Percentiles rank a stretch among this genome's conserved stretches.
These are phyloP conservation scores for Mortierella hygrophila DNA, from an alignment of 192 early-diverging fungal genomes.

Conservation along the genomic window DNA sequence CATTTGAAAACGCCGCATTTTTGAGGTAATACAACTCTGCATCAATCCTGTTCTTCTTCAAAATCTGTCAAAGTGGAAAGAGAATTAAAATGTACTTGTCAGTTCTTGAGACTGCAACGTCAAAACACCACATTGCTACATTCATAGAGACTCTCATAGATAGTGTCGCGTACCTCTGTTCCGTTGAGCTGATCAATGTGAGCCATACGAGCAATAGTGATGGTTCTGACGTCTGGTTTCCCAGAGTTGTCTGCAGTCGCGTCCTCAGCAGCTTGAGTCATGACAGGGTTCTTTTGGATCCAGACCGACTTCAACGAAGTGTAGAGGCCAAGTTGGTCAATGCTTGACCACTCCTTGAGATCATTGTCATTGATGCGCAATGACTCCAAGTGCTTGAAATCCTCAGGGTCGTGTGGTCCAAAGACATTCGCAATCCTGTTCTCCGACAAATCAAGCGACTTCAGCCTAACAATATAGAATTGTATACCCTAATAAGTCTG, in stretches of 20 bases:
- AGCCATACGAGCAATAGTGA: constrained; percentile 60
- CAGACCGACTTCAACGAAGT: constrained; percentile 53
- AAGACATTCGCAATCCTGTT: constrained; percentile 49
- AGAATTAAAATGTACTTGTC: background rate
- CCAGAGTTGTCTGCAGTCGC: background rate
- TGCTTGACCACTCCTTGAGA: constrained; percentile 55
- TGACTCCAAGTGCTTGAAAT: constrained; percentile 51
- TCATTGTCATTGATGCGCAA: constrained; percentile 62
- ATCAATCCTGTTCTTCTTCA: constrained; percentile 53
- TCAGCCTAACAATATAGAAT: constrained; percentile 28
- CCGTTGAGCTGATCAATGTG: constrained; percentile 61
- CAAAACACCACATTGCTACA: background rate
- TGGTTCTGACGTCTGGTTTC: background rate
- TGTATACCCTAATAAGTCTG: too few relatives aligned
- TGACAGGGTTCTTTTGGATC: constrained; percentile 61
- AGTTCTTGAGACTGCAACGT: background rate
- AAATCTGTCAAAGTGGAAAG: constrained; percentile 32
- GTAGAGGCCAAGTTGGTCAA: constrained; percentile 60
- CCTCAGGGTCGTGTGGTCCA: constrained; percentile 27
- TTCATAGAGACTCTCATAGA: background rate
- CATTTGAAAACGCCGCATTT: constrained; percentile 46
- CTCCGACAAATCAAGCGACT: constrained; percentile 59
- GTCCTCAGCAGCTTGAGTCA: background rate
- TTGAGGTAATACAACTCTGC: constrained; percentile 68
- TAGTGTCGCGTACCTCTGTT: constrained; percentile 53